phyloP scores from a whole-genome alignment of 805 yeast genomes.

The Nadsonia fulvescens region DNA sequence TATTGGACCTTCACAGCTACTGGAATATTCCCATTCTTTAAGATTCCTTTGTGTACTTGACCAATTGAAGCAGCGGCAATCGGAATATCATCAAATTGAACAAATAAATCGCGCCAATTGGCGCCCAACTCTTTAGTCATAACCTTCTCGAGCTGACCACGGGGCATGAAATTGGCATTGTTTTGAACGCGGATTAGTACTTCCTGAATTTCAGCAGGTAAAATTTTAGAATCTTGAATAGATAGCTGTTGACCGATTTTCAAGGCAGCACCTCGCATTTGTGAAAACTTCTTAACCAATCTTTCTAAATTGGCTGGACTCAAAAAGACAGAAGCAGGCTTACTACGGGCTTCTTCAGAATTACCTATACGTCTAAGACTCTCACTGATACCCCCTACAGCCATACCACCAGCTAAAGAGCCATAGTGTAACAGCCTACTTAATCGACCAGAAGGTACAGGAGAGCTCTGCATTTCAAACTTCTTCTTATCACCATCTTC shows the following conservation, averaged over 20 bases:
- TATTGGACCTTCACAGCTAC: slow-evolving; percentile 94
- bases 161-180: slow-evolving; percentile 94
- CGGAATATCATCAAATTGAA: slow-evolving; percentile 70
- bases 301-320: slow-evolving; percentile 74
- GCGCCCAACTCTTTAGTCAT: slow-evolving; percentile 58
- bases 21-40: slow-evolving; percentile 34
- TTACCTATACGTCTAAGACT: slow-evolving; percentile 42
- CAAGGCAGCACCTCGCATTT: slow-evolving; percentile 98
- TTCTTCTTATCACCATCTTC: too few relatives aligned
- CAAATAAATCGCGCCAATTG: slow-evolving; percentile 59
- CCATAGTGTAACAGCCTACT: slow-evolving; percentile 89
- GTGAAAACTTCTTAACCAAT: slow-evolving; percentile 69
- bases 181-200: slow-evolving; percentile 76
- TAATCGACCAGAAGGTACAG: slow-evolving; percentile 76
- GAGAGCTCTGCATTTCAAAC: slow-evolving; percentile 42
- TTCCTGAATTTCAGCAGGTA: slow-evolving; percentile 73
- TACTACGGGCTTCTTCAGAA: slow-evolving; percentile 6
- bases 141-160: slow-evolving; percentile 64
- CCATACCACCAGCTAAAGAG: slow-evolving; percentile 77
- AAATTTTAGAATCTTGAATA: slow-evolving; percentile 73
- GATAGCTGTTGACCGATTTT: slow-evolving; percentile 95
- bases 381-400: slow-evolving; percentile 65
- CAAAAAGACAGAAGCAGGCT: slow-evolving; percentile 39
- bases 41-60: slow-evolving; percentile 75
- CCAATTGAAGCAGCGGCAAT: slow-evolving; percentile 97